Evolutionary conservation across 1,139 yeast species (phyloP).

Genomic region (Candida buenavistaensis): DNA sequence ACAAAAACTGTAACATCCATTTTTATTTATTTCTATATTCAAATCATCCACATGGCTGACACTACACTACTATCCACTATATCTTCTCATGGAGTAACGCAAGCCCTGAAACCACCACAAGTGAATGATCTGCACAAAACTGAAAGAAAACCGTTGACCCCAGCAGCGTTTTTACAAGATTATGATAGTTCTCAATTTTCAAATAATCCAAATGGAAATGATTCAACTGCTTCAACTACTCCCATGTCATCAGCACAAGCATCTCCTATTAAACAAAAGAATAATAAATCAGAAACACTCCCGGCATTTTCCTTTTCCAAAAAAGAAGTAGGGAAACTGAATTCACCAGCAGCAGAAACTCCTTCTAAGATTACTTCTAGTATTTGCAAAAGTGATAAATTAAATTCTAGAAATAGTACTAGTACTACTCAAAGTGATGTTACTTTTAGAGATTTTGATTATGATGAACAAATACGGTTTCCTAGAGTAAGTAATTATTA

Average conservation of each 20-base stretch:
- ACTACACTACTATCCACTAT: slow-evolving; percentile 2
- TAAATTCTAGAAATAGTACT: slow-evolving; percentile 12
- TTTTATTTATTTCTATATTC: no score
- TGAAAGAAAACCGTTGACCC: neutral
- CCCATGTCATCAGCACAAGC: neutral
- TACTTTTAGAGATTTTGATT: slow-evolving; percentile 30
- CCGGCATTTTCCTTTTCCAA: slow-evolving; percentile 42
- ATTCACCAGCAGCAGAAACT: slow-evolving; percentile 1
- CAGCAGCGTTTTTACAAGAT: neutral
- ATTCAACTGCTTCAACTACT: neutral
- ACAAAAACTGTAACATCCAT: no score
- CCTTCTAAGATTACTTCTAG: slow-evolving; percentile 7
- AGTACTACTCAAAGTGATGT: slow-evolving; percentile 2
- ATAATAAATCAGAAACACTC: slow-evolving; percentile 15
- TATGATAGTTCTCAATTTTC: neutral
- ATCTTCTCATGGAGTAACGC: slow-evolving; percentile 1
- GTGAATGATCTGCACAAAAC: neutral
- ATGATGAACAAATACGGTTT: slow-evolving; percentile 46
- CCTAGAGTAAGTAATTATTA: slow-evolving; percentile 39
- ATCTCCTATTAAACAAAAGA: neutral
- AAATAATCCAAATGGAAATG: neutral
- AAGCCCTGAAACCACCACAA: neutral
- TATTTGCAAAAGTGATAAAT: slow-evolving; percentile 1
- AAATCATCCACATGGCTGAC: neutral
- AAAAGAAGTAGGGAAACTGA: slow-evolving; percentile 30